Percentiles rank a stretch among this genome's conserved stretches.
These are phyloP conservation scores for Melanogaster broomeanus DNA, from an alignment of 768 basidiomycete species.

Conservation along the genomic window DNA sequence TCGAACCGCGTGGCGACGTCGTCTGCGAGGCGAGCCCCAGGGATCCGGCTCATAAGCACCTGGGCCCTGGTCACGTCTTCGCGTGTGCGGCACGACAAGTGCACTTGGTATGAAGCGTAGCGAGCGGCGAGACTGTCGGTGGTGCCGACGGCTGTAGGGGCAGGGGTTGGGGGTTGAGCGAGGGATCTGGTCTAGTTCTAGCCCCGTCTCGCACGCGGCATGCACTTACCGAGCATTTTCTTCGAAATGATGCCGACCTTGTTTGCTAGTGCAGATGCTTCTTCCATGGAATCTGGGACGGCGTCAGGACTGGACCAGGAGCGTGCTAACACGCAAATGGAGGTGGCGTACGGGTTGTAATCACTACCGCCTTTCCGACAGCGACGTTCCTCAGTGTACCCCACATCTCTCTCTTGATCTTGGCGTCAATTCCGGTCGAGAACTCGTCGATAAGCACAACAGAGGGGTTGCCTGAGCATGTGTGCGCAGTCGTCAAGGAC, in stretches of 20 bases:
- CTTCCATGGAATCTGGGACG: conserved; percentile 77
- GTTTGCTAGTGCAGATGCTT: conserved; percentile 74
- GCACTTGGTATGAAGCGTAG: conserved; percentile 76
- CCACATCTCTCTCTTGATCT: conserved; percentile 87
- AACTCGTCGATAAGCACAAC: conserved; percentile 84
- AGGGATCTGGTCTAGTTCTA: background rate
- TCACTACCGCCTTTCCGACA: conserved; percentile 66
- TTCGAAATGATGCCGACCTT: conserved; percentile 78
- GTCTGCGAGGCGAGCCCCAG: conserved; percentile 65
- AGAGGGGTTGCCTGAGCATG: conserved; percentile 61
- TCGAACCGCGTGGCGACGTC: conserved; percentile 79
- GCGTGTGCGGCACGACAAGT: conserved; percentile 66
- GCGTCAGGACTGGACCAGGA: conserved; percentile 8
- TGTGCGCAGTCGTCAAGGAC: background rate
- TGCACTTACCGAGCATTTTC: conserved; percentile 58
- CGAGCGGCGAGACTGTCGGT: conserved; percentile 62
- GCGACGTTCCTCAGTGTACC: conserved; percentile 64
- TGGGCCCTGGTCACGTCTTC: conserved; percentile 61
- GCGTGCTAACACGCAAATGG: background rate
- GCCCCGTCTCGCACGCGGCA: background rate
- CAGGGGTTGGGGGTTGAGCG: conserved; percentile 1
- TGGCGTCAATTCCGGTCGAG: conserved; percentile 81
- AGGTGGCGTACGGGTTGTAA: conserved; percentile 62
- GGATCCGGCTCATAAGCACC: conserved; percentile 59
- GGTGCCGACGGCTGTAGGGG: conserved; percentile 60